Evolutionary conservation across 2,329 filamentous ascomycete genomes (phyloP).

Genomic region (Magnaporthiopsis poae): DNA sequence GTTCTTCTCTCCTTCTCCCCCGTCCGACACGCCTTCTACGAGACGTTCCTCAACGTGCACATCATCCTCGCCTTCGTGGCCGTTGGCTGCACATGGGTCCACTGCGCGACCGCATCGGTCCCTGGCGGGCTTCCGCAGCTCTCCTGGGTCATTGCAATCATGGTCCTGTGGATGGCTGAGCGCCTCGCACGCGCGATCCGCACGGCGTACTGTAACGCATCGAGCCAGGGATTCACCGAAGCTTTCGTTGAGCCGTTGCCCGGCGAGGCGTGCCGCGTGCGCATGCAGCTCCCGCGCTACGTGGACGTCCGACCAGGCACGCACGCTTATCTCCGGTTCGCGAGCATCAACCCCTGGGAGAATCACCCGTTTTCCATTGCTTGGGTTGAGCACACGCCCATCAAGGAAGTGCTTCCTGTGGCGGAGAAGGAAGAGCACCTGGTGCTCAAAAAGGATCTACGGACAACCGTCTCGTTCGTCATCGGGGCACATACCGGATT

Average conservation of each 20-base stretch:
- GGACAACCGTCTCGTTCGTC: constrained; percentile 63
- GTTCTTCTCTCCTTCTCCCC: constrained; percentile 65
- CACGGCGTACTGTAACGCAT: constrained; percentile 58
- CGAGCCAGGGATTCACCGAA: constrained; percentile 47
- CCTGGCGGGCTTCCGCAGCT: constrained; percentile 60
- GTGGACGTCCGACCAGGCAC: constrained; percentile 59
- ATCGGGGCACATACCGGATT: constrained; percentile 82
- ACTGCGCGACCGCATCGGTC: constrained; percentile 58
- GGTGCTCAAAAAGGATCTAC: constrained; percentile 31
- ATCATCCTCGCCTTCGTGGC: constrained; percentile 61
- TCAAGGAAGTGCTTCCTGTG: constrained; percentile 27
- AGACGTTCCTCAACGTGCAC: constrained; percentile 85
- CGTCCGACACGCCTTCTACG: constrained; percentile 88
- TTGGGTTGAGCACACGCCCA: constrained; percentile 53
- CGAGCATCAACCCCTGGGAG: constrained; percentile 56
- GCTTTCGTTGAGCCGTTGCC: constrained; percentile 59
- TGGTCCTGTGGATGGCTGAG: constrained; percentile 70
- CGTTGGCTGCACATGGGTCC: constrained; percentile 67
- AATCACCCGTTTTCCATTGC: constrained; percentile 71
- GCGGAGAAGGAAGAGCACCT: constrained; percentile 10
- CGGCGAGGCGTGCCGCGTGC: constrained; percentile 61
- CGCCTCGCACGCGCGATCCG: constrained; percentile 53
- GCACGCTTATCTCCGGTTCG: constrained; percentile 66
- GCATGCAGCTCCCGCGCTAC: constrained; percentile 57
- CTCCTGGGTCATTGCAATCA: constrained; percentile 62